A percentile compares a stretch with the other conserved stretches of the same genome.
These are phyloP conservation scores for Diutina mesorugosa DNA, from an alignment of 1,139 yeast genomes.

Conservation along the genomic window DNA sequence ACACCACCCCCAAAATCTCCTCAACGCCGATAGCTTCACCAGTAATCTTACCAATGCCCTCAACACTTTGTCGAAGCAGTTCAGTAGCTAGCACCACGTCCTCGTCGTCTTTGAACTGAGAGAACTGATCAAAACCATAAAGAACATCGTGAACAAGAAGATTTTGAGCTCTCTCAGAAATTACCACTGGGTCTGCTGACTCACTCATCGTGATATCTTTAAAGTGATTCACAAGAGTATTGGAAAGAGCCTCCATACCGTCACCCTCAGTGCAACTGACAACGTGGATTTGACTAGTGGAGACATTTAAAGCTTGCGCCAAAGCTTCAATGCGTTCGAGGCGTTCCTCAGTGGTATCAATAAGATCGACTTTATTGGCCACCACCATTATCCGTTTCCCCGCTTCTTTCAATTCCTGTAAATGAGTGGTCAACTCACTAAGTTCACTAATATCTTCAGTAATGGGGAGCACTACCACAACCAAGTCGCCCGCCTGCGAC, in stretches of 20 bases:
- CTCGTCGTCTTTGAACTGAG: slow-evolving; percentile 32
- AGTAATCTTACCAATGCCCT: slow-evolving; percentile 84
- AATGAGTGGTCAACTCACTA: slow-evolving; percentile 21
- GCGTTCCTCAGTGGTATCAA: slow-evolving; percentile 13
- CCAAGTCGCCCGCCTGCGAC: slow-evolving; percentile 48
- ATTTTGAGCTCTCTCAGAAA: slow-evolving; percentile 68
- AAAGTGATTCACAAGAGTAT: slow-evolving; percentile 28
- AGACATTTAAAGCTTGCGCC: slow-evolving; percentile 12
- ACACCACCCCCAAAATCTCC: slow-evolving; percentile 83
- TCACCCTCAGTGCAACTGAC: slow-evolving; percentile 51
- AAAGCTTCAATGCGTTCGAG: slow-evolving; percentile 11
- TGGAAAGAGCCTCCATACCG: slow-evolving; percentile 42
- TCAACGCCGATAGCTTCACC: slow-evolving; percentile 86
- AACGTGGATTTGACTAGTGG: slow-evolving; percentile 19
- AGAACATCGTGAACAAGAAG: slow-evolving; percentile 62
- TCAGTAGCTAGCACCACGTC: slow-evolving; percentile 81
- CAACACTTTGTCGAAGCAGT: slow-evolving; percentile 58
- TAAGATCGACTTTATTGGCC: slow-evolving; percentile 52
- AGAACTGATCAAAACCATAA: slow-evolving; percentile 55
- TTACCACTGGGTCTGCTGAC: slow-evolving; percentile 45
- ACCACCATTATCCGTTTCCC: slow-evolving; percentile 27
- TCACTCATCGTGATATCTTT: slow-evolving; percentile 35
- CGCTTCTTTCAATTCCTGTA: slow-evolving; percentile 14
- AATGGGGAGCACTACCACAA: slow-evolving; percentile 38
- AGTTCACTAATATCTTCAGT: slow-evolving; percentile 7